phyloP scores from a whole-genome alignment of 179 eudicot species.

The Beta corolliflora region DNA sequence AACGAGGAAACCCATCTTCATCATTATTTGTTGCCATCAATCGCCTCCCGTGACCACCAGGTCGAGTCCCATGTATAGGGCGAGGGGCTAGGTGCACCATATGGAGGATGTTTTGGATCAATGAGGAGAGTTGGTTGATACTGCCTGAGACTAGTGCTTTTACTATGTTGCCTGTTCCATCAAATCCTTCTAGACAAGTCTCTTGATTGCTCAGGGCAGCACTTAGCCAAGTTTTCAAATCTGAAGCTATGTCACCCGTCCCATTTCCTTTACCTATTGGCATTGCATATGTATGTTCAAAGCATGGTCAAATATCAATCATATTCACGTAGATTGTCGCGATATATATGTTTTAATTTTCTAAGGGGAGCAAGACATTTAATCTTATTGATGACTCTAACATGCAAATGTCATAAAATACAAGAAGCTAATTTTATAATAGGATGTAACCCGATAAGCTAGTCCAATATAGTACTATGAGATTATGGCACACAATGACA shows the following conservation, averaged over 20 bases:
- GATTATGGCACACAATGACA: too few species aligned
- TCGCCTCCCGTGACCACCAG: slow-evolving; percentile 33
- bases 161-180: slow-evolving; percentile 58
- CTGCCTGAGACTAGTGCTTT: slow-evolving; percentile 51
- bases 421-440: not conserved
- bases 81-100: slow-evolving; percentile 41
- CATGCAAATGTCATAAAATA: not conserved
- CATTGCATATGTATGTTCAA: not conserved
- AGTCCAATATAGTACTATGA: too few species aligned
- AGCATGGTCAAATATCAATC: not conserved
- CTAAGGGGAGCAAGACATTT: too few species aligned
- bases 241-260: slow-evolving; percentile 61
- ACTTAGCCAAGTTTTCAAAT: slow-evolving; percentile 80
- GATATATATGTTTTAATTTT: too few species aligned
- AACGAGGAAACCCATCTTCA: slow-evolving; percentile 43
- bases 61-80: not conserved
- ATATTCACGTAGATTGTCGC: not conserved
- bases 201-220: slow-evolving; percentile 72
- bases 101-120: slow-evolving; percentile 47
- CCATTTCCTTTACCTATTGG: slow-evolving; percentile 51
- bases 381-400: not conserved
- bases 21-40: not conserved
- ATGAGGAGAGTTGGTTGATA: slow-evolving; percentile 55
- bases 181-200: slow-evolving; percentile 83
- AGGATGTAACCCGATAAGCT: too few species aligned